Evolutionary conservation across 1,139 yeast genomes (phyloP).

Genomic region (Yamadazyma taylorii): DNA sequence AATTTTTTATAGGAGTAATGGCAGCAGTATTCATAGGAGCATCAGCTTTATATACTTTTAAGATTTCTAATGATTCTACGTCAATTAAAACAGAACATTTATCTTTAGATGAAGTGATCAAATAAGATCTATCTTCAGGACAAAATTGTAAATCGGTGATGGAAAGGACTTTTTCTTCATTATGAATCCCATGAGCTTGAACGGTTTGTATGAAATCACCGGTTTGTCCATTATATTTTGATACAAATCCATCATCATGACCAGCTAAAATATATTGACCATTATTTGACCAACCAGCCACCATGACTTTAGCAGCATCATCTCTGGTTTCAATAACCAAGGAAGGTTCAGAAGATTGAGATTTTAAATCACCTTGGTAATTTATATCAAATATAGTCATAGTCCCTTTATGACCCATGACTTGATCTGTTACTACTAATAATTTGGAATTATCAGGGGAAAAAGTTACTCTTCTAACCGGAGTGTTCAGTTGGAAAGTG

Average conservation of each 20-base stretch:
- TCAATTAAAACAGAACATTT: slow-evolving; percentile 81
- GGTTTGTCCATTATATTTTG: slow-evolving; percentile 74
- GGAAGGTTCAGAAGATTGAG: slow-evolving; percentile 50
- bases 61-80: slow-evolving; percentile 67
- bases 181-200: slow-evolving; percentile 63
- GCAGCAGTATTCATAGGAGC: slow-evolving; percentile 97
- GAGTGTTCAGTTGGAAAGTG: slow-evolving; percentile 77
- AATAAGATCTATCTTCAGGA: slow-evolving; percentile 77
- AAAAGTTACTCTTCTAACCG: slow-evolving; percentile 89
- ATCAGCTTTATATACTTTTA: slow-evolving; percentile 82
- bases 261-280: slow-evolving; percentile 79
- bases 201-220: slow-evolving; percentile 66
- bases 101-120: slow-evolving; percentile 92
- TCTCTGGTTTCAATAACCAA: slow-evolving; percentile 64
- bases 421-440: slow-evolving; percentile 84
- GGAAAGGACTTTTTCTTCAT: slow-evolving; percentile 52
- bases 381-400: slow-evolving; percentile 67
- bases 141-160: slow-evolving; percentile 91
- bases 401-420: slow-evolving; percentile 87
- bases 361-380: slow-evolving; percentile 36
- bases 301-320: slow-evolving; percentile 67
- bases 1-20: slow-evolving; percentile 88
- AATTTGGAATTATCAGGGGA: slow-evolving; percentile 70
- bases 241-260: slow-evolving; percentile 80
- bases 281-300: slow-evolving; percentile 86